These are phyloP conservation scores for Lachnellula willkommii DNA, from an alignment of 2,329 filamentous ascomycete species.

Conservation along the genomic window DNA sequence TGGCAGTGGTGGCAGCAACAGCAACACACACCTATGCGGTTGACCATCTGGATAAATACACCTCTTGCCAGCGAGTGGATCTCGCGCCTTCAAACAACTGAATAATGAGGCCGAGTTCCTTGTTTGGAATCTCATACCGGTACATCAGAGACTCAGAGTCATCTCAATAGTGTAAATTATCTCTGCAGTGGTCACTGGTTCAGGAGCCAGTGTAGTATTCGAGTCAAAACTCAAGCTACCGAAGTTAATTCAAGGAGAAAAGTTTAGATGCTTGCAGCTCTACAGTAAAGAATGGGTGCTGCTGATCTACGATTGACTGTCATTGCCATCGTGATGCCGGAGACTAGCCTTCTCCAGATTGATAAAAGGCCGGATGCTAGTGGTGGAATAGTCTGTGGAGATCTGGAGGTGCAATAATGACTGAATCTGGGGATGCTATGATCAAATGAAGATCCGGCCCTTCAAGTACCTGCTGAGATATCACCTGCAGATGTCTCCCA, in stretches of 20 bases:
- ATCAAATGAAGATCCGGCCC: background rate
- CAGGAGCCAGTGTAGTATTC: background rate
- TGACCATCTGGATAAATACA: constrained; percentile 11
- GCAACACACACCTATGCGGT: background rate
- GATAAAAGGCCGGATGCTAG: background rate
- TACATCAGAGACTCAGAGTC: background rate
- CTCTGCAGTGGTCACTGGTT: background rate
- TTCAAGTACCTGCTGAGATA: background rate
- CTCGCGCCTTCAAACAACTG: constrained; percentile 1
- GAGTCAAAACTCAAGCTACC: background rate
- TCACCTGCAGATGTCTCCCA: background rate
- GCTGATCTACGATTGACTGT: background rate
- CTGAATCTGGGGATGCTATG: background rate
- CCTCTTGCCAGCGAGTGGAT: constrained; percentile 2
- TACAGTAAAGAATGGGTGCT: background rate
- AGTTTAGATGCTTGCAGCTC: background rate
- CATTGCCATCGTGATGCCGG: background rate
- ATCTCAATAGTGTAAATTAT: background rate
- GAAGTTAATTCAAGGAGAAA: background rate
- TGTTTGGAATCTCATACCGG: background rate
- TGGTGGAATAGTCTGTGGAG: background rate
- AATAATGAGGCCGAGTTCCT: constrained; percentile 12
- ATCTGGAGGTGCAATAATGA: constrained; percentile 1
- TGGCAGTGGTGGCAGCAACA: background rate
- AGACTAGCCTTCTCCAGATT: background rate